A percentile compares a stretch with the other conserved stretches of the same genome.
These are phyloP conservation scores for Sporothrix sp. DNA, from an alignment of 2,329 filamentous ascomycete species.

Conservation along the genomic window DNA sequence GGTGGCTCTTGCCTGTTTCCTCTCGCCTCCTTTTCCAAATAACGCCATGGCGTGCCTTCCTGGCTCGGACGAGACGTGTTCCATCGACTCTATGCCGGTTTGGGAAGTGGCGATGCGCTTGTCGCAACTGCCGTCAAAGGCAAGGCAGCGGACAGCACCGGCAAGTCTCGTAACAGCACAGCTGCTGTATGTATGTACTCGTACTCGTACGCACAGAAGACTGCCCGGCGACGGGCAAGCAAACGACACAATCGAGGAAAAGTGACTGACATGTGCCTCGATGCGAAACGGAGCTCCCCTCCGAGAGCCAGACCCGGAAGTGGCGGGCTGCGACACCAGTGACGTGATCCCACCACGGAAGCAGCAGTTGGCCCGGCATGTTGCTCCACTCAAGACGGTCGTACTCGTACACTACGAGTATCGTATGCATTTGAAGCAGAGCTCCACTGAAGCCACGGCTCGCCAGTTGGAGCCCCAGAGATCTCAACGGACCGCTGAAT, in stretches of 20 bases:
- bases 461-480: not conserved
- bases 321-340: not conserved
- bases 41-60: not conserved
- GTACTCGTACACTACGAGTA: no score
- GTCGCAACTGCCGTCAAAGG: not conserved
- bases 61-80: conserved; percentile 4
- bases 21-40: not conserved
- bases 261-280: not conserved
- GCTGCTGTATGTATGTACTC: no score
- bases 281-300: not conserved
- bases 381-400: not conserved
- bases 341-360: conserved; percentile 6
- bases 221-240: no score
- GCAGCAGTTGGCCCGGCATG: not conserved
- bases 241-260: no score
- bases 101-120: conserved; percentile 3
- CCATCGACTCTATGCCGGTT: conserved; percentile 11
- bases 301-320: not conserved
- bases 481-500: conserved; percentile 3
- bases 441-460: no score
- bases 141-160: no score
- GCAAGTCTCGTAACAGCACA: no score
- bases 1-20: not conserved
- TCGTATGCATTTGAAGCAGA: no score
- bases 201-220: no score